Percentiles rank a stretch among this genome's conserved stretches.
These are phyloP conservation scores for Thelephora ganbajun DNA, from an alignment of 768 basidiomycete genomes.

Conservation along the genomic window DNA sequence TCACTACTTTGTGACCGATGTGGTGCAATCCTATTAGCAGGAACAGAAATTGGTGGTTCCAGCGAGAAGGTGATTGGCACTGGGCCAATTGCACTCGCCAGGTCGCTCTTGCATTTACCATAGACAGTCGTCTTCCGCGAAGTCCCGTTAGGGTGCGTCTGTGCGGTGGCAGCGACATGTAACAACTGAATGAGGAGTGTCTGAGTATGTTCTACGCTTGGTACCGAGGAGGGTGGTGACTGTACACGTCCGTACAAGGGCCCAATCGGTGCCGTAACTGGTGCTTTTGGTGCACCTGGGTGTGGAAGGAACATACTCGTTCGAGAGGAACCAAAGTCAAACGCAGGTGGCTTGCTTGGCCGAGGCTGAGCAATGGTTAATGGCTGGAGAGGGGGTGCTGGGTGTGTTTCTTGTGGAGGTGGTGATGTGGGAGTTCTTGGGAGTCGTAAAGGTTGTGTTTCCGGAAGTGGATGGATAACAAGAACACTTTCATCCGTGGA, in stretches of 20 bases:
- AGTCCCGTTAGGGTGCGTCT: constrained; percentile 12
- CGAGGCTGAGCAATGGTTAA: constrained; percentile 12
- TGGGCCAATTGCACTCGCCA: constrained; percentile 34
- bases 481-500: no score
- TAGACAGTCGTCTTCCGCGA: constrained; percentile 43
- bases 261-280: constrained; percentile 24
- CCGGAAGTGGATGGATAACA: no score
- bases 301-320: constrained; percentile 37
- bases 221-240: constrained; percentile 7
- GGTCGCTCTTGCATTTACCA: constrained; percentile 37
- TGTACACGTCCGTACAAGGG: constrained; percentile 43
- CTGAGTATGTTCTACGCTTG: no score
- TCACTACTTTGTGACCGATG: background rate
- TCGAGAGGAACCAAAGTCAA: constrained; percentile 10
- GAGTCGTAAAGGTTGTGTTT: no score
- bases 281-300: constrained; percentile 37
- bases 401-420: constrained; percentile 5
- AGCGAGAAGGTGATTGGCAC: constrained; percentile 48
- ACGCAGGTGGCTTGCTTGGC: constrained; percentile 6
- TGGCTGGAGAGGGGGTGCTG: constrained; percentile 14
- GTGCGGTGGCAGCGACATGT: constrained; percentile 9
- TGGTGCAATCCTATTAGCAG: constrained; percentile 12
- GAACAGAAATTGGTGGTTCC: constrained; percentile 29
- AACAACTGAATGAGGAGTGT: constrained; percentile 13
- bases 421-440: constrained; percentile 2